Conservation (phyloP, 1,139 yeast species). For the Lodderomyces orthopsilosis region DNA sequence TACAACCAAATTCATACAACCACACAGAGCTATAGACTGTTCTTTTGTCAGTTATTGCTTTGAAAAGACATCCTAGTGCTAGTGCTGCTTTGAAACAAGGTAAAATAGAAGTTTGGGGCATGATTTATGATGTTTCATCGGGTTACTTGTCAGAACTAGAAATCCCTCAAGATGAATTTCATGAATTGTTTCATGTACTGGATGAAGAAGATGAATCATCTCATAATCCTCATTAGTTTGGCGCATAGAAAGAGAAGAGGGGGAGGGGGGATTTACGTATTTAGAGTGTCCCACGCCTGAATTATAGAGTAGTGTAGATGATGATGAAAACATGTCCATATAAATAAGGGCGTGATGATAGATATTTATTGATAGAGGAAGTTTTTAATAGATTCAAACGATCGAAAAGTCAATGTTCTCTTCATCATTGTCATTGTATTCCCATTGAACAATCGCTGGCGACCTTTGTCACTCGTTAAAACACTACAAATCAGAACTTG, state of each 20-base stretch:
- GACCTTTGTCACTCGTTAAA: too few species aligned
- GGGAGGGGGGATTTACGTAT: too few species aligned
- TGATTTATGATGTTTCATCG: constrained; percentile 80
- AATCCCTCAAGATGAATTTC: constrained; percentile 51
- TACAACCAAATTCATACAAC: neutral
- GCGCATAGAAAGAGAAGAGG: too few species aligned
- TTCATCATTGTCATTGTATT: too few species aligned
- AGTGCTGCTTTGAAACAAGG: constrained; percentile 64
- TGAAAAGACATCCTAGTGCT: constrained; percentile 74
- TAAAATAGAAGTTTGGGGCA: constrained; percentile 85
- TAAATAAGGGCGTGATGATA: neutral
- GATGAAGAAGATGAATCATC: constrained; percentile 37
- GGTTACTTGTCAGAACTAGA: constrained; percentile 64
- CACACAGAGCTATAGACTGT: constrained; percentile 67
- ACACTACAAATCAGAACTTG: too few species aligned
- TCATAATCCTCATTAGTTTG: constrained; percentile 17
- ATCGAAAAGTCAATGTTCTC: too few species aligned
- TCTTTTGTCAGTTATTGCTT: constrained; percentile 51
- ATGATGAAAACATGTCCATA: too few species aligned
- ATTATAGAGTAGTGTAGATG: too few species aligned
- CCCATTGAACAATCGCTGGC: too few species aligned
- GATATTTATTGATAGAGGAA: neutral
- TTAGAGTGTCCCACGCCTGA: too few species aligned
- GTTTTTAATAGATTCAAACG: too few species aligned
- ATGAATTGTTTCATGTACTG: constrained; percentile 49